A percentile compares a stretch with the other conserved stretches of the same genome.
phyloP scores from a whole-genome alignment of 164 flowering plant genomes.

The grape (Vitis vinifera) region DNA sequence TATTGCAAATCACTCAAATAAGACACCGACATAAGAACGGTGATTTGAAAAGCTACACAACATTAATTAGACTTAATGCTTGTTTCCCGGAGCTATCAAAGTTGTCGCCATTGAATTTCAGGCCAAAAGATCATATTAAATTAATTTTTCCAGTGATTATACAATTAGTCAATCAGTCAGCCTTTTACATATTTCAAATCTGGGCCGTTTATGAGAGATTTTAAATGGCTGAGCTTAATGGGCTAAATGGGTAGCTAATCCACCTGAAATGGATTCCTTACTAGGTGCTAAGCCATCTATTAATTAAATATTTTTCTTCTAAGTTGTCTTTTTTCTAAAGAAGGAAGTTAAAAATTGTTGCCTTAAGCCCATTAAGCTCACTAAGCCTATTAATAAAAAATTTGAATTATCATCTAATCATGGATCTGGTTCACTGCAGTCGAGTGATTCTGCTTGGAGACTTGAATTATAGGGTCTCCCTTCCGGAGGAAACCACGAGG shows the following conservation, averaged over 20 bases:
- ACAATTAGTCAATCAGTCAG: too few relatives aligned
- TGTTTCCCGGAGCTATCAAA: not conserved
- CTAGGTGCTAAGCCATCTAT: conserved; percentile 2
- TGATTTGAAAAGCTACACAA: too few relatives aligned
- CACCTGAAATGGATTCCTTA: conserved; percentile 9
- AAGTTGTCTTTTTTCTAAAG: too few relatives aligned
- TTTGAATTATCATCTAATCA: not conserved
- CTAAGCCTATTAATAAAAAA: not conserved
- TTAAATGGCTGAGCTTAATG: not conserved
- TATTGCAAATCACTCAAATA: too few relatives aligned
- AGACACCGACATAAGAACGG: too few relatives aligned
- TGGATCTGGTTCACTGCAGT: conserved; percentile 20
- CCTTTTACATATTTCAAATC: not conserved
- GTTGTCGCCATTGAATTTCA: too few relatives aligned
- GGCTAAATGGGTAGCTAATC: conserved; percentile 12
- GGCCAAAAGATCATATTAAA: not conserved
- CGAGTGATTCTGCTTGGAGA: conserved; percentile 45
- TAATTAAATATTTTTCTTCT: not conserved
- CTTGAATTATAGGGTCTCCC: conserved; percentile 44
- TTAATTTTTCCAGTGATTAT: not conserved
- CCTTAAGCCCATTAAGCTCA: not conserved
- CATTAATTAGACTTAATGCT: not conserved
- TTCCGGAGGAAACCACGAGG: conserved; percentile 31
- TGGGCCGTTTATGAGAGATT: not conserved
- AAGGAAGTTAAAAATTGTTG: not conserved